These are phyloP conservation scores for Ogataea philodendri DNA, from an alignment of 805 yeast species.

Conservation along the genomic window DNA sequence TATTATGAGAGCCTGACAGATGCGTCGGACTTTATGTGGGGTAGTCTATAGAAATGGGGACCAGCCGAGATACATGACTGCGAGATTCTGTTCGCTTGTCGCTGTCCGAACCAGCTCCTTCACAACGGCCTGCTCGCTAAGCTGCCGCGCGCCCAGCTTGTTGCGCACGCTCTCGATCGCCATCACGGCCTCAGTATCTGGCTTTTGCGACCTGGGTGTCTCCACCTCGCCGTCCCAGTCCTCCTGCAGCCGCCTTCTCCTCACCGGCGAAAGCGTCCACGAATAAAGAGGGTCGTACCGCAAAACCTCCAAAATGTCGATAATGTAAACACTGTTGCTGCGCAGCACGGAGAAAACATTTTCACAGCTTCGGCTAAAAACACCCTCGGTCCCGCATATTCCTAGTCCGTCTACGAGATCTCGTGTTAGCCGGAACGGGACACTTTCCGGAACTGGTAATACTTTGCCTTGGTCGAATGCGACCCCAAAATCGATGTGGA, in stretches of 20 bases:
- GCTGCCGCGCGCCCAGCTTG: constrained; percentile 62
- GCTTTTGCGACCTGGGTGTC: constrained; percentile 24
- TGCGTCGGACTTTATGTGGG: too few relatives aligned
- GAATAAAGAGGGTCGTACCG: constrained; percentile 90
- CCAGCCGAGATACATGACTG: constrained; percentile 83
- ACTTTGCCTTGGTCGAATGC: constrained; percentile 92
- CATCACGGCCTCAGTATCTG: constrained; percentile 69
- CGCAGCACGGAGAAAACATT: constrained; percentile 67
- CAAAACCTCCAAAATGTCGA: constrained; percentile 80
- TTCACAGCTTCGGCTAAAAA: constrained; percentile 71
- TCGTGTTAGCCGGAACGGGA: constrained; percentile 88
- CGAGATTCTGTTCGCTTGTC: constrained; percentile 59
- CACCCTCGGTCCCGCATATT: constrained; percentile 75
- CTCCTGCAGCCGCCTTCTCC: constrained; percentile 54
- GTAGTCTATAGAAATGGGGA: constrained; percentile 65
- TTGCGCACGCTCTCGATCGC: constrained; percentile 72
- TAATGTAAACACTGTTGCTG: constrained; percentile 61
- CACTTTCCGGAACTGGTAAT: constrained; percentile 84
- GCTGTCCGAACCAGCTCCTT: constrained; percentile 81
- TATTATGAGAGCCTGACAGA: too few relatives aligned
- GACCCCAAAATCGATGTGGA: constrained; percentile 94
- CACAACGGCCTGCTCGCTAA: constrained; percentile 82
- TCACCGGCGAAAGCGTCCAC: constrained; percentile 83
- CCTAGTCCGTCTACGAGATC: constrained; percentile 95
- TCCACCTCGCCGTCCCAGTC: constrained; percentile 22